These are phyloP conservation scores for Umbelopsis ramanniana DNA, from an alignment of 192 early-diverging fungal species.

Conservation along the genomic window DNA sequence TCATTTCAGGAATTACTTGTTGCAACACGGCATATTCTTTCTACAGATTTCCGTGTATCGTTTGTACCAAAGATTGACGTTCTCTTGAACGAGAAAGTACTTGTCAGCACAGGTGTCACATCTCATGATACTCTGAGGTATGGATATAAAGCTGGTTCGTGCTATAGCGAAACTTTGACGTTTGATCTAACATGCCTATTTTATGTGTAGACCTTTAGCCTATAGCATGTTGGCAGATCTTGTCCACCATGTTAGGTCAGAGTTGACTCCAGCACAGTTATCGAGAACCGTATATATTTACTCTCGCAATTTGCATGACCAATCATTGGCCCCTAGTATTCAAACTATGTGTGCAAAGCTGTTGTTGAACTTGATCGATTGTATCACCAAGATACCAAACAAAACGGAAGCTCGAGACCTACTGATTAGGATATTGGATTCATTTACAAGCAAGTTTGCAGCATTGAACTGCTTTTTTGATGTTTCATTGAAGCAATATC, in stretches of 20 bases:
- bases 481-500: slow-evolving; percentile 58
- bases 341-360: slow-evolving; percentile 98
- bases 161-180: background rate
- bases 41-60: slow-evolving; percentile 85
- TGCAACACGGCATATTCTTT: slow-evolving; percentile 92
- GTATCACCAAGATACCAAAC: slow-evolving; percentile 72
- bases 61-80: slow-evolving; percentile 94
- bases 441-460: slow-evolving; percentile 80
- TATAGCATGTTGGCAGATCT: slow-evolving; percentile 96
- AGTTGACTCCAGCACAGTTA: slow-evolving; percentile 82
- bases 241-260: slow-evolving; percentile 91
- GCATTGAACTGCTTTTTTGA: slow-evolving; percentile 71
- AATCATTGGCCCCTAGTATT: slow-evolving; percentile 85
- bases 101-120: slow-evolving; percentile 93
- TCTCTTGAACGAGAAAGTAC: slow-evolving; percentile 91
- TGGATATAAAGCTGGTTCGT: background rate
- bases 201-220: slow-evolving; percentile 71
- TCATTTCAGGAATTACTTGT: slow-evolving; percentile 83
- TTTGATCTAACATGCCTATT: background rate
- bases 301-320: slow-evolving; percentile 91
- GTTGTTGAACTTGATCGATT: slow-evolving; percentile 89
- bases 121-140: slow-evolving; percentile 88
- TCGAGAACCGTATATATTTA: slow-evolving; percentile 88
- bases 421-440: slow-evolving; percentile 81
- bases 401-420: slow-evolving; percentile 68